Conservation (phyloP, 257 asterid species). For the Gynochthodes officinalis region DNA sequence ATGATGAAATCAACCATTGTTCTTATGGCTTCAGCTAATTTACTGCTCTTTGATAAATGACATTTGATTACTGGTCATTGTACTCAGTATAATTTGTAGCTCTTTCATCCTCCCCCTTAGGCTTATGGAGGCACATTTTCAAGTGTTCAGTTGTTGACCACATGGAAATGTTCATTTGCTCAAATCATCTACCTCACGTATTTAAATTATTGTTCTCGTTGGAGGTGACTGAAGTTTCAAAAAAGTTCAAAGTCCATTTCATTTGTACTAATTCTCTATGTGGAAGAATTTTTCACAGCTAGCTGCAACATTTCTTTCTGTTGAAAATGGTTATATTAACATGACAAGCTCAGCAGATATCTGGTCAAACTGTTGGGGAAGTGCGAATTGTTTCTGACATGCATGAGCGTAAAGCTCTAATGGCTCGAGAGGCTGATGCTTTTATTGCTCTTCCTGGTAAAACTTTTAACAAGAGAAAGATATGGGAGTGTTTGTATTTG, state of each 20-base stretch:
- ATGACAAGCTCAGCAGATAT: conserved; percentile 55
- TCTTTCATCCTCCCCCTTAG: background rate
- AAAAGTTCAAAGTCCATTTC: background rate
- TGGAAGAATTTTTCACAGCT: background rate
- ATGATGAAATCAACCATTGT: background rate
- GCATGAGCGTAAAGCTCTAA: conserved; percentile 98
- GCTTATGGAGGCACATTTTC: background rate
- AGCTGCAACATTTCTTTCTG: background rate
- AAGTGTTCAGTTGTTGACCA: background rate
- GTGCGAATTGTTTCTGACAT: conserved; percentile 88
- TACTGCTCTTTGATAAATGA: background rate
- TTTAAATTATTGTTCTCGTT: background rate
- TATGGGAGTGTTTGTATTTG: background rate
- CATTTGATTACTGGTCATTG: conserved; percentile 1
- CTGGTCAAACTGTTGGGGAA: conserved; percentile 87
- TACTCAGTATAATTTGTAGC: background rate
- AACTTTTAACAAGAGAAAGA: conserved; percentile 4
- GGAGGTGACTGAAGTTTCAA: background rate
- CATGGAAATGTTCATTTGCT: background rate
- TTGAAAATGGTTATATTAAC: conserved; percentile 16
- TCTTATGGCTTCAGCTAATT: background rate
- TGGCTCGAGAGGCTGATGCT: conserved; percentile 92
- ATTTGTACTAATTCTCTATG: background rate
- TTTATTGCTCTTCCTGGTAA: conserved; percentile 97
- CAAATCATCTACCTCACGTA: background rate